These are phyloP conservation scores for Hamamelis virginiana DNA, from an alignment of 164 flowering plant genomes.

Conservation along the genomic window DNA sequence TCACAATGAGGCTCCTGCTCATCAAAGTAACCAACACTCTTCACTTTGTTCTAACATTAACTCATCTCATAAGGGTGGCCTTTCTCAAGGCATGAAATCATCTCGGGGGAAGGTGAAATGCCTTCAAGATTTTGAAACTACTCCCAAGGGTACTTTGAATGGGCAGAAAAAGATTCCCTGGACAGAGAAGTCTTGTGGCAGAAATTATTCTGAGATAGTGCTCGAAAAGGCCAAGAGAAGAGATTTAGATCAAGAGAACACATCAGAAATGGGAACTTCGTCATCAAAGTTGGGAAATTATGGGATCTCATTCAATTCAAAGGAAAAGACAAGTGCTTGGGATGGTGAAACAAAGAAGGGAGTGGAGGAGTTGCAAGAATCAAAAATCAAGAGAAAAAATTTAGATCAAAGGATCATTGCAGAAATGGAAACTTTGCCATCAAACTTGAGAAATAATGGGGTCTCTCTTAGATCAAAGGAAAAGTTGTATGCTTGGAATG, in stretches of 20 bases:
- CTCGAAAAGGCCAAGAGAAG: slow-evolving; percentile 14
- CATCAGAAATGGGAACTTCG: slow-evolving; percentile 14
- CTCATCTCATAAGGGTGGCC: slow-evolving; percentile 19
- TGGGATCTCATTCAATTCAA: slow-evolving; percentile 9
- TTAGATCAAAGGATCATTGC: slow-evolving; percentile 3
- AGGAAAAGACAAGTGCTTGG: slow-evolving; percentile 15
- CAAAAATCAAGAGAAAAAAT: slow-evolving; percentile 9
- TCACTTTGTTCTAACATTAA: slow-evolving; percentile 13
- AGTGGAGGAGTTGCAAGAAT: slow-evolving; percentile 16
- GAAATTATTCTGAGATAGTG: slow-evolving; percentile 12
- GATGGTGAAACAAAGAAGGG: slow-evolving; percentile 20
- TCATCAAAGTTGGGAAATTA: slow-evolving; percentile 17
- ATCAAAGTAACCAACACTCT: slow-evolving; percentile 18
- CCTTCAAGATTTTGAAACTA: slow-evolving; percentile 21
- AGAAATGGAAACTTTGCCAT: slow-evolving; percentile 13
- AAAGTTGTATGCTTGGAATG: slow-evolving; percentile 17
- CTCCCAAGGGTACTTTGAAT: slow-evolving; percentile 16
- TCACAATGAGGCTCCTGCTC: slow-evolving; percentile 13
- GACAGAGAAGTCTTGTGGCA: slow-evolving; percentile 18
- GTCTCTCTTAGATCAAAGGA: slow-evolving; percentile 16
- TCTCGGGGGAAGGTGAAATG: slow-evolving; percentile 9
- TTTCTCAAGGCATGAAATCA: slow-evolving; percentile 21
- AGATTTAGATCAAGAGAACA: slow-evolving; percentile 18
- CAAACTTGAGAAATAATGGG: slow-evolving; percentile 16
- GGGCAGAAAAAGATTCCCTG: slow-evolving; percentile 11